Evolutionary conservation across 1,284 basidiomycete genomes (phyloP).

Genomic region (Quambalaria eucalypti): DNA sequence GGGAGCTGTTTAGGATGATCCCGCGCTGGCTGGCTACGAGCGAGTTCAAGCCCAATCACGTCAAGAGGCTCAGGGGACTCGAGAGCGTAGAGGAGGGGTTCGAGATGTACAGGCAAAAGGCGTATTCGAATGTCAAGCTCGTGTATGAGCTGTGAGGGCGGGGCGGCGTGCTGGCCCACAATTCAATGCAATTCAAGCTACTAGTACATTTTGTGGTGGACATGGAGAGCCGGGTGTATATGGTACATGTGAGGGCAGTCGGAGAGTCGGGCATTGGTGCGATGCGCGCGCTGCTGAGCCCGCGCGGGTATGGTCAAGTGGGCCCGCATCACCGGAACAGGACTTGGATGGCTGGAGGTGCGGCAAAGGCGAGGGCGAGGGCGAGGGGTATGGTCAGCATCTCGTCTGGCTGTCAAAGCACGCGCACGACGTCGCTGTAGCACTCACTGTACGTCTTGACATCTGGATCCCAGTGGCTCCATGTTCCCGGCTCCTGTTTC

Average conservation of each 20-base stretch:
- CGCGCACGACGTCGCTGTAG: too few relatives aligned
- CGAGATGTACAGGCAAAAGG: not conserved
- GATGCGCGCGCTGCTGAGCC: too few relatives aligned
- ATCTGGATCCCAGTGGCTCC: constrained; percentile 39
- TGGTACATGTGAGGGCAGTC: too few relatives aligned
- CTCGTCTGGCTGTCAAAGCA: not conserved
- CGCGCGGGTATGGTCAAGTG: too few relatives aligned
- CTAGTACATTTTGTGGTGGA: too few relatives aligned
- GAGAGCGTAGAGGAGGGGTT: not conserved
- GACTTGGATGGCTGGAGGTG: constrained; percentile 24
- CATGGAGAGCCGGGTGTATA: too few relatives aligned
- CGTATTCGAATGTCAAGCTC: not conserved
- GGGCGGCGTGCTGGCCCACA: too few relatives aligned
- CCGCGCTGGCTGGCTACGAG: not conserved
- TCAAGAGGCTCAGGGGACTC: not conserved
- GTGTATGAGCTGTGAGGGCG: not conserved
- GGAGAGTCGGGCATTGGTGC: too few relatives aligned
- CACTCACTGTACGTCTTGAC: constrained; percentile 27
- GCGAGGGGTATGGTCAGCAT: not conserved
- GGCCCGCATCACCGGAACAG: constrained; percentile 29
- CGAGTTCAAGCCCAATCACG: not conserved
- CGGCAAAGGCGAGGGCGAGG: not conserved
- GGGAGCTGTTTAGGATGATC: not conserved
- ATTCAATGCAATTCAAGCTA: too few relatives aligned
- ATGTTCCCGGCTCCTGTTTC: constrained; percentile 33